Conservation (phyloP, 257 asterid species). For the Solanum sitiens region DNA sequence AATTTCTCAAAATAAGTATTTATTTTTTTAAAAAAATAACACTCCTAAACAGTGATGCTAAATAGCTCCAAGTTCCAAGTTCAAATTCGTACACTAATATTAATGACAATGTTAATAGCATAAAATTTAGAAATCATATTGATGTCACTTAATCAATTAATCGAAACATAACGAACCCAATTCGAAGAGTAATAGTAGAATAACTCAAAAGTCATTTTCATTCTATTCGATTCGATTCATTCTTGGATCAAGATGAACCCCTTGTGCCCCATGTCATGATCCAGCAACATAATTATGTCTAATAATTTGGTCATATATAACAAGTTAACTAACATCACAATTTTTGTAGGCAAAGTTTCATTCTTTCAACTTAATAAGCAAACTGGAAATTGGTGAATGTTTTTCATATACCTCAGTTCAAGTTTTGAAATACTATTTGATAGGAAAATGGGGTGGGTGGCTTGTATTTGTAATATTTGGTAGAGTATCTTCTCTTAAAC, state of each 20-base stretch:
- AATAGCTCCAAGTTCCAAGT: neutral
- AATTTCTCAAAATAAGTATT: no score
- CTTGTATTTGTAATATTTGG: neutral
- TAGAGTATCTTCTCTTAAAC: neutral
- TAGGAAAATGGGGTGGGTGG: neutral
- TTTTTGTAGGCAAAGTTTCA: neutral
- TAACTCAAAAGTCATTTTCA: neutral
- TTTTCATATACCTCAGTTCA: neutral
- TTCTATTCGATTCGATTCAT: neutral
- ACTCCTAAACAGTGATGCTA: no score
- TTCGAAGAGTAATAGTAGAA: neutral
- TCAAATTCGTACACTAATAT: neutral
- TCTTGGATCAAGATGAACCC: neutral
- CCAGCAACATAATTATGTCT: neutral
- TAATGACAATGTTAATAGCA: neutral
- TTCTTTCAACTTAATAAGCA: neutral
- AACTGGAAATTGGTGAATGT: neutral
- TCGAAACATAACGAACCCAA: neutral
- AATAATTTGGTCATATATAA: neutral
- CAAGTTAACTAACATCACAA: neutral
- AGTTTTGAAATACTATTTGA: neutral
- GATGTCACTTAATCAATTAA: neutral
- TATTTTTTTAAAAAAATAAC: no score
- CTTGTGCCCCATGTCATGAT: neutral
- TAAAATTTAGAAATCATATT: neutral